phyloP scores from a whole-genome alignment of 257 asterid species.

The Pogostemon cablin region DNA sequence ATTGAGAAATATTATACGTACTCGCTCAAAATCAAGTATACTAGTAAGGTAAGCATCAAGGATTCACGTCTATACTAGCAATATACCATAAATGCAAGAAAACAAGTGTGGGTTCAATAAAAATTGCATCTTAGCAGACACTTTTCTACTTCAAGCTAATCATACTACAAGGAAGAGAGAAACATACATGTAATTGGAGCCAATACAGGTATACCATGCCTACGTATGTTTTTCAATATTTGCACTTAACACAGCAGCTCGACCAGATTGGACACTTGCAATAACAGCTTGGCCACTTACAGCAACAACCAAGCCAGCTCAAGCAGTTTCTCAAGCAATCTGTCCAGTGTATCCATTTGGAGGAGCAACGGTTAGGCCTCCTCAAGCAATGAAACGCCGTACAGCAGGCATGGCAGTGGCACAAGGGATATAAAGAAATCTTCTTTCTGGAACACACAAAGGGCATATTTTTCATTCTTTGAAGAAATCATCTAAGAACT shows the following conservation, averaged over 20 bases:
- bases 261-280: slow-evolving; percentile 41
- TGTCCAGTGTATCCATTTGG: slow-evolving; percentile 35
- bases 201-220: slow-evolving; percentile 31
- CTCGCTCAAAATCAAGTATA: slow-evolving; percentile 19
- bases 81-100: background rate
- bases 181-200: slow-evolving; percentile 40
- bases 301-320: slow-evolving; percentile 34
- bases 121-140: background rate
- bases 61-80: background rate
- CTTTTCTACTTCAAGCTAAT: background rate
- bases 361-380: slow-evolving; percentile 4
- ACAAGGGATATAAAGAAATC: slow-evolving; percentile 39
- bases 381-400: slow-evolving; percentile 31
- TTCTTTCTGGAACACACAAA: slow-evolving; percentile 49
- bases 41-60: background rate
- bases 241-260: slow-evolving; percentile 33
- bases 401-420: slow-evolving; percentile 38
- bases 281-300: slow-evolving; percentile 37
- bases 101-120: background rate
- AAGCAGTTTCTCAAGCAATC: slow-evolving; percentile 36
- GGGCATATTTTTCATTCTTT: slow-evolving; percentile 8
- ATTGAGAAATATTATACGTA: slow-evolving; percentile 17
- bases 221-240: slow-evolving; percentile 29
- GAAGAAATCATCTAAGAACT: slow-evolving; percentile 8
- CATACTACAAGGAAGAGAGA: slow-evolving; percentile 12